Evolutionary conservation across 202 grass and related monocot species (phyloP).

Genomic region (Bolboschoenoplectus hybrid): DNA sequence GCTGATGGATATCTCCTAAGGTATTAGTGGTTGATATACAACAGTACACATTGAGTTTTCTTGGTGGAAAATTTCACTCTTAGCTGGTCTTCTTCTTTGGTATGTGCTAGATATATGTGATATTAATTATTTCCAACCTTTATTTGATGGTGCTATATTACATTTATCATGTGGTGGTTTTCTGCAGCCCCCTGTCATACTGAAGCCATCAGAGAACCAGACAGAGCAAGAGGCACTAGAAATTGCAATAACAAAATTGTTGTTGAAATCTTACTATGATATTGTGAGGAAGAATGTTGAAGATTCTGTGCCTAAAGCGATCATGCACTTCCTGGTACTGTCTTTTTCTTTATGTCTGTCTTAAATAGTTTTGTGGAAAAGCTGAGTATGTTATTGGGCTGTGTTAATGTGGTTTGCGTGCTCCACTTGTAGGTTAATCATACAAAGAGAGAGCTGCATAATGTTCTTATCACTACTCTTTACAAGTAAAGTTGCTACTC

Average conservation of each 20-base stretch:
- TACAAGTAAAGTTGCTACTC: constrained; percentile 61
- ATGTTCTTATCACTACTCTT: constrained; percentile 84
- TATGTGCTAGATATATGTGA: neutral
- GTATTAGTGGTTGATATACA: neutral
- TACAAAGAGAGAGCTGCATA: constrained; percentile 94
- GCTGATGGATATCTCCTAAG: neutral
- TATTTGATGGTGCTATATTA: neutral
- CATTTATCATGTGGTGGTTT: constrained; percentile 20
- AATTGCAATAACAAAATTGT: constrained; percentile 94
- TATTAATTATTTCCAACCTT: constrained; percentile 2
- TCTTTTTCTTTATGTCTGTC: neutral
- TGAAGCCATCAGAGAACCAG: constrained; percentile 90
- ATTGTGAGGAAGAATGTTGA: constrained; percentile 98
- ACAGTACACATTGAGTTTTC: neutral
- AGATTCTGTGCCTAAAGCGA: constrained; percentile 92
- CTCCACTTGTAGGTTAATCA: constrained; percentile 88
- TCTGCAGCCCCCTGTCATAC: constrained; percentile 76
- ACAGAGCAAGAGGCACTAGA: constrained; percentile 96
- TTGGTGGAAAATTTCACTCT: neutral
- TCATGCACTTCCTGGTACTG: constrained; percentile 97
- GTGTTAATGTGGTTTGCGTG: constrained; percentile 24
- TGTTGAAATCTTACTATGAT: constrained; percentile 99
- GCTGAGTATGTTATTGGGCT: constrained; percentile 25
- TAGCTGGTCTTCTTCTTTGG: constrained; percentile 1
- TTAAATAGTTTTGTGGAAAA: constrained; percentile 16